These are phyloP conservation scores for Puya raimondii DNA, from an alignment of 176 grass and related monocot genomes.

Conservation along the genomic window DNA sequence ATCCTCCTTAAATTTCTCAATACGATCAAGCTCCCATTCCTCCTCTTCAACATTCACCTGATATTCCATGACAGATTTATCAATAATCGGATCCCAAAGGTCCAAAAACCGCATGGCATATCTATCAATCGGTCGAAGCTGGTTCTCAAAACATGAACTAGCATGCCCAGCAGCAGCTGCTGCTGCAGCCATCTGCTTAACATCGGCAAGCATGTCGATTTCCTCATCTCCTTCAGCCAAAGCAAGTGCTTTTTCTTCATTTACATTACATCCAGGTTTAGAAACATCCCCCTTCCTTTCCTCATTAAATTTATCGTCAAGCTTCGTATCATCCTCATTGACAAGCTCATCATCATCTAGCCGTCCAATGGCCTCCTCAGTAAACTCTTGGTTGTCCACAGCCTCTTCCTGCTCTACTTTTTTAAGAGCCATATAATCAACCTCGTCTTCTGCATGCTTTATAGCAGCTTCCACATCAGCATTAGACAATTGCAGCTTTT, in stretches of 20 bases:
- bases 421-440: constrained; percentile 98
- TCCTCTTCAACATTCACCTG: constrained; percentile 69
- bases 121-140: constrained; percentile 92
- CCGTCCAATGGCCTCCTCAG: constrained; percentile 65
- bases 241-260: constrained; percentile 65
- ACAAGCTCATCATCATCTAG: constrained; percentile 68
- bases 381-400: constrained; percentile 97
- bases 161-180: constrained; percentile 88
- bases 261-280: constrained; percentile 35
- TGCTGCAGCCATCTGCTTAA: constrained; percentile 92
- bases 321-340: constrained; percentile 74
- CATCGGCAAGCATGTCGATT: constrained; percentile 96
- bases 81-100: constrained; percentile 86
- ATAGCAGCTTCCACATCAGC: constrained; percentile 95
- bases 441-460: constrained; percentile 96
- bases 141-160: constrained; percentile 95
- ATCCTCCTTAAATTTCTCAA: constrained; percentile 96
- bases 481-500: constrained; percentile 45
- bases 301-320: constrained; percentile 38
- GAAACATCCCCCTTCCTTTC: constrained; percentile 51
- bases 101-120: constrained; percentile 97
- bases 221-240: constrained; percentile 77
- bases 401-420: constrained; percentile 92
- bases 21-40: constrained; percentile 98
- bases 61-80: constrained; percentile 62